Percentiles rank a stretch among this genome's conserved stretches.
Evolutionary conservation across 495 filamentous ascomycete species (phyloP).

Genomic region (Amniculicola lignicola): DNA sequence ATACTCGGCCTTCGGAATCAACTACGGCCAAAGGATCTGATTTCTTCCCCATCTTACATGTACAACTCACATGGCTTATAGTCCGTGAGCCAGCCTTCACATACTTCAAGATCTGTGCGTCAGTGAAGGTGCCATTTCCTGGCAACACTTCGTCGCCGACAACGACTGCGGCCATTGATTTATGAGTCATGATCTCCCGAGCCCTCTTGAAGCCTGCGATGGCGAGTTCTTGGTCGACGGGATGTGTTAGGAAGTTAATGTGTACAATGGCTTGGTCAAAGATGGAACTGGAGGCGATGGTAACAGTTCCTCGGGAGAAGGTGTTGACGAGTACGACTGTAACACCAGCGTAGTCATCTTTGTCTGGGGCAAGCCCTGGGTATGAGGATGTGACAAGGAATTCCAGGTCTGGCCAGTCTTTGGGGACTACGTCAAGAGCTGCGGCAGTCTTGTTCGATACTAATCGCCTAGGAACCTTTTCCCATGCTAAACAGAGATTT

Average conservation of each 20-base stretch:
- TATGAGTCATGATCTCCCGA: constrained; percentile 3
- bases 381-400: neutral
- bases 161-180: constrained; percentile 24
- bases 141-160: constrained; percentile 50
- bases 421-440: neutral
- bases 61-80: constrained; percentile 51
- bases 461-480: too few relatives aligned
- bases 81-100: constrained; percentile 44
- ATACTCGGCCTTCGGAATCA: constrained; percentile 50
- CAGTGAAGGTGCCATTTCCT: constrained; percentile 45
- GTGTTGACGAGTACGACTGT: constrained; percentile 1
- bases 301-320: constrained; percentile 9
- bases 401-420: constrained; percentile 17
- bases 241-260: constrained; percentile 3
- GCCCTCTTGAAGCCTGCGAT: constrained; percentile 7
- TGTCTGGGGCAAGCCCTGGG: neutral
- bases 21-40: constrained; percentile 53
- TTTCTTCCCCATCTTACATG: constrained; percentile 52
- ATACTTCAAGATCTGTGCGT: constrained; percentile 51
- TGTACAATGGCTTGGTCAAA: constrained; percentile 7
- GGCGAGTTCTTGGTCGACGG: constrained; percentile 11
- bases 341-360: neutral
- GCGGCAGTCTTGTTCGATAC: too few relatives aligned
- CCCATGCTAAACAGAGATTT: too few relatives aligned
- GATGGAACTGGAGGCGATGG: constrained; percentile 4